Base-by-base conservation (phyloP, 1,284 basidiomycete species). In the Naganishia sp. region DNA sequence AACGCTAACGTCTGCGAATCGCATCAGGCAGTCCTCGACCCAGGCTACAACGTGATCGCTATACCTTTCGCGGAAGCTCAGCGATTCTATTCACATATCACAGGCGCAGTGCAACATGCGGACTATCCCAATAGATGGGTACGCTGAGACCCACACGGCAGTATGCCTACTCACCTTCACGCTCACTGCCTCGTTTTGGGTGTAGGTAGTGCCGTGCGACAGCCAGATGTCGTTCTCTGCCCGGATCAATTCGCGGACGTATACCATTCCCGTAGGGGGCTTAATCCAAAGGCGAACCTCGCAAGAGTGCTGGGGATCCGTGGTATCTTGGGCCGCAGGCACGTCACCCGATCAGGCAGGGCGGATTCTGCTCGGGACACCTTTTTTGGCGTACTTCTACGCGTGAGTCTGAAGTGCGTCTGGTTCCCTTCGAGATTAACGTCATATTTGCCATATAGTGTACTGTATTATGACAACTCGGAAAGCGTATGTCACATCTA, bases 311-410 rank as follows among this genome's bases (percentile, higher is more conserved):
- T 77, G 75, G 74, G 65, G 71, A 18, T 71, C 69, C n/a, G 54
- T 80, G 1, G 70, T 75, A 0, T 72, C 77, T 1, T 79, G 78
- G 78, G 65, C 69, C 18, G 72, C 72, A 32, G 73, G 70, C 0
- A 76, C 74, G 60, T 21, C 73, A 7, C 72, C 77, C 0, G 77
- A 76, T 6, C 18, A 52, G 28, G 56, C 65, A 2, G 76, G 76
- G 11, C 74, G 75, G 64, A 71, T 80, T 23, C 62, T 76, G 31
- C 67, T 80, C 13, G 78, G 78, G 7, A 74, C 75, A 2, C 73
- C 77, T 0, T 80, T 80, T 69, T 65, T 80, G 63, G 71, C 72
- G 9, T 73, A 74, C 0, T 70, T 77, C 3, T 80, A 79, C 62
- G 57, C 74, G 78, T 79, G 67, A 71, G 77, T 73, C 32, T 5